These are phyloP conservation scores for Aspergillaceae sp. DNA, from an alignment of 2,329 filamentous ascomycete species.

Conservation along the genomic window DNA sequence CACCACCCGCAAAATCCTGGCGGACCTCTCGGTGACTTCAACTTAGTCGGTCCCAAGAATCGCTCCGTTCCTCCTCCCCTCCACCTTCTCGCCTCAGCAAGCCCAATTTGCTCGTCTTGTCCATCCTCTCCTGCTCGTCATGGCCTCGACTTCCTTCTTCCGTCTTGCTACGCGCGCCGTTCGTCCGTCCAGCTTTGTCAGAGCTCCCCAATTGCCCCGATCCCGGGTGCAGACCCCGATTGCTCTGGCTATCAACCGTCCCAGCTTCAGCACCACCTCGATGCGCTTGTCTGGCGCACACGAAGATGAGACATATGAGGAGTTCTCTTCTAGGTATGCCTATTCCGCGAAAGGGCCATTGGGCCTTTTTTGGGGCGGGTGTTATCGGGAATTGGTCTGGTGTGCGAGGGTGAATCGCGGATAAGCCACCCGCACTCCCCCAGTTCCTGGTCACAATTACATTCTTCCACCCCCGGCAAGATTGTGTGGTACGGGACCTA, in stretches of 20 bases:
- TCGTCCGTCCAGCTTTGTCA: constrained; percentile 52
- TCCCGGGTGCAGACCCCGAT: constrained; percentile 50
- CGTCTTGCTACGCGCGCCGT: constrained; percentile 62
- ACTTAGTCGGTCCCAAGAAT: constrained; percentile 12
- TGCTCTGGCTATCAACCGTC: constrained; percentile 47
- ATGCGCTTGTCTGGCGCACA: constrained; percentile 54
- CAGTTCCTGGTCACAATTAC: not conserved
- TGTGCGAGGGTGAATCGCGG: constrained; percentile 6
- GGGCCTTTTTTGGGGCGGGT: constrained; percentile 4
- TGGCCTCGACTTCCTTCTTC: constrained; percentile 61
- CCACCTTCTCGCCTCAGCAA: constrained; percentile 1
- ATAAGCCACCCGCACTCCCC: constrained; percentile 1
- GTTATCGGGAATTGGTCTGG: constrained; percentile 2
- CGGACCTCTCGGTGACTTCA: constrained; percentile 12
- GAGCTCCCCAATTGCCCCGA: constrained; percentile 53
- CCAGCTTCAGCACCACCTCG: constrained; percentile 51
- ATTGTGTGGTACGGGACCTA: not conserved
- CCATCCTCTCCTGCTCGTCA: constrained; percentile 32
- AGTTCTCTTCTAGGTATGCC: constrained; percentile 90
- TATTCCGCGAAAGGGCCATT: constrained; percentile 14
- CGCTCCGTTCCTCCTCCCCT: constrained; percentile 8
- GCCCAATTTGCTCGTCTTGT: constrained; percentile 14
- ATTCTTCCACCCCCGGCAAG: not conserved
- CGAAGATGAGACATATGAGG: constrained; percentile 95
- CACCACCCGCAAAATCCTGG: constrained; percentile 34